phyloP scores from a whole-genome alignment of 2,329 filamentous ascomycete species.

The Fusarium fracticaudum region DNA sequence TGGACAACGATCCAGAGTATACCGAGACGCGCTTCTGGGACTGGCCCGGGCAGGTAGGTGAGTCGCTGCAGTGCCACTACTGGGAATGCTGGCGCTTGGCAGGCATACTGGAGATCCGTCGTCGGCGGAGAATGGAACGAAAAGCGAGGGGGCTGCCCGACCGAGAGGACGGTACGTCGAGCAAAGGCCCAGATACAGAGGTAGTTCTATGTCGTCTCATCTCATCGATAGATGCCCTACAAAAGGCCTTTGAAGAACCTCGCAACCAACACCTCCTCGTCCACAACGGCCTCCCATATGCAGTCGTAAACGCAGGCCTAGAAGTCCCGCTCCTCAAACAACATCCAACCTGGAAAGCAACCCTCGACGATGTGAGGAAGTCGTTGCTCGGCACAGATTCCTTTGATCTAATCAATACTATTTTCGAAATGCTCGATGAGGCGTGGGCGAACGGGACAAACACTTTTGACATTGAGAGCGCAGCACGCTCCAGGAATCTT shows the following conservation, averaged over 20 bases:
- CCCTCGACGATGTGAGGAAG: constrained; percentile 22
- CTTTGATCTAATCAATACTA: constrained; percentile 19
- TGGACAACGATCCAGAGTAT: constrained; percentile 34
- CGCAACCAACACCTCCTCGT: constrained; percentile 32
- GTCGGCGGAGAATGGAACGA: constrained; percentile 25
- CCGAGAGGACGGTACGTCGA: background rate
- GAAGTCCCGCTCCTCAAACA: constrained; percentile 31
- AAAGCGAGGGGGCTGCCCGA: background rate
- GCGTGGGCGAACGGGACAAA: constrained; percentile 35
- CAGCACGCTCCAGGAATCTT: background rate
- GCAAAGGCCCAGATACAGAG: constrained; percentile 15
- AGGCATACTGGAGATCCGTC: constrained; percentile 34
- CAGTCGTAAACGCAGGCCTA: constrained; percentile 27
- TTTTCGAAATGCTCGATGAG: constrained; percentile 29
- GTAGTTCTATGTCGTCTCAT: constrained; percentile 36
- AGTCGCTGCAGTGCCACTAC: constrained; percentile 33
- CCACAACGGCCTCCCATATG: constrained; percentile 34
- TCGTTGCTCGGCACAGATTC: constrained; percentile 16
- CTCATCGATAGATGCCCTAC: constrained; percentile 35
- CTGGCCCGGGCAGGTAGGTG: constrained; percentile 36
- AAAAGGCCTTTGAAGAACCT: constrained; percentile 31
- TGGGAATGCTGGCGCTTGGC: constrained; percentile 40
- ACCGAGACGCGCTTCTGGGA: constrained; percentile 33
- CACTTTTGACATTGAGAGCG: constrained; percentile 32
- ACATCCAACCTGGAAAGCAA: constrained; percentile 28